Evolutionary conservation across 176 grass and related monocot species (phyloP).

Genomic region (Paspalum notatum): DNA sequence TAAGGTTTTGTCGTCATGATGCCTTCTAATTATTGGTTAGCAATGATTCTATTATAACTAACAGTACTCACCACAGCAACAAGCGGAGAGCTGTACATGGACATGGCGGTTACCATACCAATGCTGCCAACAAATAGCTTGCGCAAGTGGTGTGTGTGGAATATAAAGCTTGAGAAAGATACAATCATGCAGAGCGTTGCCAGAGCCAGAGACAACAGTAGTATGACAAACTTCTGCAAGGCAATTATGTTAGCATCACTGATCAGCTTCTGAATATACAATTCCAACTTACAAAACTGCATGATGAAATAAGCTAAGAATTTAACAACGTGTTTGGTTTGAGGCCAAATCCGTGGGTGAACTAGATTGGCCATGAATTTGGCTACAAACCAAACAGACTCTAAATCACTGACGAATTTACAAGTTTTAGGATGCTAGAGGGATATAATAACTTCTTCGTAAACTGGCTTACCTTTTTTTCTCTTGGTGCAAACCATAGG

Average conservation of each 20-base stretch:
- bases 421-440: not conserved
- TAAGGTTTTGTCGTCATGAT: not conserved
- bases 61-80: slow-evolving; percentile 14
- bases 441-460: not conserved
- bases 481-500: slow-evolving; percentile 63
- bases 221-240: slow-evolving; percentile 57
- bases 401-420: no score
- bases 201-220: slow-evolving; percentile 46
- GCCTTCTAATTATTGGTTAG: not conserved
- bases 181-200: slow-evolving; percentile 44
- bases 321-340: no score
- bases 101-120: slow-evolving; percentile 60
- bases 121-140: slow-evolving; percentile 71
- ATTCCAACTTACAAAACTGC: no score
- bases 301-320: no score
- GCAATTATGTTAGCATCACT: not conserved
- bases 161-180: slow-evolving; percentile 46
- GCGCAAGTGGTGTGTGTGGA: slow-evolving; percentile 56
- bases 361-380: no score
- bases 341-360: no score
- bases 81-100: slow-evolving; percentile 62
- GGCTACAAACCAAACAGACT: no score
- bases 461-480: slow-evolving; percentile 53
- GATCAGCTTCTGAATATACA: not conserved
- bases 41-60: not conserved